Evolutionary conservation across 202 grass and related monocot species (phyloP).

Genomic region (Panicum hallii): DNA sequence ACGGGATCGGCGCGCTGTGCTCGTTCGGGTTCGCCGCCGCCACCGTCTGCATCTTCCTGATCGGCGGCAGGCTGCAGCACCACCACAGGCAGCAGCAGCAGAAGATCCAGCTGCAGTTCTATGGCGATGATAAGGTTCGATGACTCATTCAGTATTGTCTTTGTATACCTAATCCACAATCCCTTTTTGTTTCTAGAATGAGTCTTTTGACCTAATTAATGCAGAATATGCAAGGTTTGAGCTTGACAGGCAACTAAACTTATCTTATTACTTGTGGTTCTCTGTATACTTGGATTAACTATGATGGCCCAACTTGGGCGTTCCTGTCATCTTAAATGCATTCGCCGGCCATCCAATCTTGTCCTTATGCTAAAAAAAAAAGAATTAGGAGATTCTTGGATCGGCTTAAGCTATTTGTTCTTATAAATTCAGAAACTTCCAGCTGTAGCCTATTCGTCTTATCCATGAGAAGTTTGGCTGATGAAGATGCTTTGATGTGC

Average conservation of each 20-base stretch:
- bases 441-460: background rate
- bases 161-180: background rate
- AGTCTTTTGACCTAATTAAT: background rate
- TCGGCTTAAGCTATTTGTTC: background rate
- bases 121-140: conserved; percentile 62
- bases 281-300: background rate
- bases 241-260: background rate
- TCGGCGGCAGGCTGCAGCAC: conserved; percentile 57
- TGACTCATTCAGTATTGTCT: background rate
- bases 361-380: background rate
- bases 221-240: background rate
- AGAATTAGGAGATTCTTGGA: background rate
- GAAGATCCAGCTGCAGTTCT: conserved; percentile 72
- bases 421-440: background rate
- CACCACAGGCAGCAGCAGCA: conserved; percentile 54
- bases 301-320: background rate
- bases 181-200: background rate
- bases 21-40: conserved; percentile 67
- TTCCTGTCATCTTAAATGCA: background rate
- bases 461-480: background rate
- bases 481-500: conserved; percentile 35
- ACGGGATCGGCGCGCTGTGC: conserved; percentile 69
- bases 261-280: background rate
- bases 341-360: background rate
- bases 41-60: conserved; percentile 59